phyloP scores from a whole-genome alignment of 768 basidiomycete genomes.

The Saitozyma podzolica region DNA sequence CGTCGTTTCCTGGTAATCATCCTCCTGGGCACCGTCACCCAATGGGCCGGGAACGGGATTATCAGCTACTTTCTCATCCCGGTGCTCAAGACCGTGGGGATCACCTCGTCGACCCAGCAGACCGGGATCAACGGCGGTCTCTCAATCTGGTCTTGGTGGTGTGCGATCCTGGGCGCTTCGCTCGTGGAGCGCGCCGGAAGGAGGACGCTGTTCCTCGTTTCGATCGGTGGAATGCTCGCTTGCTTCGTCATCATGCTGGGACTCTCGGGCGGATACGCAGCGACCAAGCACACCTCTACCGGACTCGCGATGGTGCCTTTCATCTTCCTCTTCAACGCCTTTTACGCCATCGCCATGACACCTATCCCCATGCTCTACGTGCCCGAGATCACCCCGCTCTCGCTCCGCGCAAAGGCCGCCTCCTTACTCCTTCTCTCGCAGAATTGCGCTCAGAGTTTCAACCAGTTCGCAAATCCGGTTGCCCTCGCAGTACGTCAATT shows the following conservation, averaged over 20 bases:
- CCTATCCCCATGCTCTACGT: conserved; percentile 15
- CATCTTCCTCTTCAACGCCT: conserved; percentile 9
- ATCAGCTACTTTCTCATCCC: conserved; percentile 42
- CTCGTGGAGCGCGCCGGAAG: conserved; percentile 38
- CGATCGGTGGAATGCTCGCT: conserved; percentile 35
- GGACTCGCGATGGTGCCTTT: conserved; percentile 23
- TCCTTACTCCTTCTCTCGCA: too few relatives aligned
- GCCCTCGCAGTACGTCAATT: conserved; percentile 5
- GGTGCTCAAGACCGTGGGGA: conserved; percentile 65
- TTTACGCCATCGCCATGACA: conserved; percentile 9
- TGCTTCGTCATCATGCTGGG: conserved; percentile 29
- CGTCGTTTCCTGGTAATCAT: conserved; percentile 18
- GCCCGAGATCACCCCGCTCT: conserved; percentile 48
- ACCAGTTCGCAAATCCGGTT: conserved; percentile 32
- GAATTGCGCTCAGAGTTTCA: conserved; percentile 10
- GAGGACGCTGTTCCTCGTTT: conserved; percentile 23
- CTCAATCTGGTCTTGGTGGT: conserved; percentile 13
- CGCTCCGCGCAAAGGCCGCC: too few relatives aligned
- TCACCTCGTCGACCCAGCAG: conserved; percentile 64
- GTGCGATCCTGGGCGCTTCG: conserved; percentile 8
- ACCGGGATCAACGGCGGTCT: conserved; percentile 53
- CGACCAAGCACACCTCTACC: conserved; percentile 1
- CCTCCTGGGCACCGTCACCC: conserved; percentile 23
- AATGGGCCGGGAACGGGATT: conserved; percentile 31
- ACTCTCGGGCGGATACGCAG: conserved; percentile 28